Evolutionary conservation across 2,329 filamentous ascomycete species (phyloP).

Genomic region (Diaporthe sp.): DNA sequence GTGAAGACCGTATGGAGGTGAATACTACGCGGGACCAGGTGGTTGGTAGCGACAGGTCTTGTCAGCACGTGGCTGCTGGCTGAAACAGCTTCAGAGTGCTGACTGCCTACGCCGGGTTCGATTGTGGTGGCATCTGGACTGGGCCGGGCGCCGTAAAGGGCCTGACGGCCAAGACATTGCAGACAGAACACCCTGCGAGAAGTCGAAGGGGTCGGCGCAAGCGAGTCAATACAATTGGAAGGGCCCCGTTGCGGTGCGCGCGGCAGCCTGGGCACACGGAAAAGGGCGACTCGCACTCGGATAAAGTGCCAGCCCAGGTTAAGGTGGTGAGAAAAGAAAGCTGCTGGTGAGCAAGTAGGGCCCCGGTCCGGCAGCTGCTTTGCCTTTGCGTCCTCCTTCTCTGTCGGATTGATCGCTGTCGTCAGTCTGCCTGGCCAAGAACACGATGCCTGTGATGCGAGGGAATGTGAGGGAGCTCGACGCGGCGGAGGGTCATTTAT

Average conservation of each 20-base stretch:
- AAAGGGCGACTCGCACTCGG: neutral
- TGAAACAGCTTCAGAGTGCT: conserved; percentile 29
- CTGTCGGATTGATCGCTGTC: neutral
- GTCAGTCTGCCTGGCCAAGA: conserved; percentile 9
- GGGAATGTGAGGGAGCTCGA: neutral
- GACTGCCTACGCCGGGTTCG: neutral
- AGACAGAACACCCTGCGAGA: neutral
- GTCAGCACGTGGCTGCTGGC: conserved; percentile 23
- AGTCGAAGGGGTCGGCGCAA: neutral
- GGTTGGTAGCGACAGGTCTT: conserved; percentile 14
- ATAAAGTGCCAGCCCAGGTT: no score
- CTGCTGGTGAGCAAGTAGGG: neutral
- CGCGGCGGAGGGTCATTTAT: neutral
- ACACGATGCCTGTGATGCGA: neutral
- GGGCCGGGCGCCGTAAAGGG: neutral
- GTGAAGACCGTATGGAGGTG: neutral
- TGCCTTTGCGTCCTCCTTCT: neutral
- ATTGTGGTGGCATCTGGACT: neutral
- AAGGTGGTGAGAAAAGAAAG: neutral
- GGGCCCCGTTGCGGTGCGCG: neutral
- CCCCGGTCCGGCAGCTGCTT: neutral
- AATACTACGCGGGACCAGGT: neutral
- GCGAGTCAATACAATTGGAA: conserved; percentile 17
- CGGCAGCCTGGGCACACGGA: conserved; percentile 3
- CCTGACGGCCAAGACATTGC: neutral